phyloP scores from a whole-genome alignment of 441 rosid species.

The Eutrema salsugineum region DNA sequence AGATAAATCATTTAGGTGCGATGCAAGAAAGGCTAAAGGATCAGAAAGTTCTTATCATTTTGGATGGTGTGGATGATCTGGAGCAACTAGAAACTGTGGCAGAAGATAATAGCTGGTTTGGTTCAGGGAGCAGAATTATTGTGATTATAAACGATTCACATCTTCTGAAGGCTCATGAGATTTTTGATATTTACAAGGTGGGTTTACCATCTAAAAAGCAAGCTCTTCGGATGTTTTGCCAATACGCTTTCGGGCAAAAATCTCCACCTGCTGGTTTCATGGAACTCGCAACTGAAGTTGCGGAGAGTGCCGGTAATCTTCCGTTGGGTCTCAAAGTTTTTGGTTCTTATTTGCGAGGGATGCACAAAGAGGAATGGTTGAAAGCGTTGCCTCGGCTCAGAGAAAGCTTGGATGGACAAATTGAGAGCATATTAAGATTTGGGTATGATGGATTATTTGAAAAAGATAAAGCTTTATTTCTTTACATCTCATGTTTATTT shows the following conservation, averaged over 20 bases:
- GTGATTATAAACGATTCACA: conserved; percentile 21
- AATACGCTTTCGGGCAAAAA: not conserved
- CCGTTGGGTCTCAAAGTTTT: conserved; percentile 25
- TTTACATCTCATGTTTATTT: conserved; percentile 30
- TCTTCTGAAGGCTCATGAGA: not conserved
- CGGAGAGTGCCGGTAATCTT: not conserved
- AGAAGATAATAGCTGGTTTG: conserved; percentile 19
- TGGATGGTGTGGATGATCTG: conserved; percentile 20
- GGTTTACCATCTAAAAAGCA: not conserved
- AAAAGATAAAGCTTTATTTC: conserved; percentile 6
- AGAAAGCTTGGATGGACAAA: not conserved
- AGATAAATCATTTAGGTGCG: not conserved
- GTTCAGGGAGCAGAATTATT: conserved; percentile 27
- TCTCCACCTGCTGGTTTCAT: not conserved
- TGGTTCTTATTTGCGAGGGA: conserved; percentile 1
- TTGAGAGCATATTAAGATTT: not conserved
- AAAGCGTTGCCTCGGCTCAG: not conserved
- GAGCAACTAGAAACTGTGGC: not conserved
- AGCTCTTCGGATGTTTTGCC: conserved; percentile 18
- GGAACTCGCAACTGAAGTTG: not conserved
- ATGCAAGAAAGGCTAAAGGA: not conserved
- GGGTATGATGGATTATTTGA: conserved; percentile 24
- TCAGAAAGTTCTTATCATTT: not conserved
- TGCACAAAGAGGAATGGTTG: not conserved
- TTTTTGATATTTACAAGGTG: not conserved